Percentiles rank a stretch among this genome's conserved stretches.
These are phyloP conservation scores for Annulohypoxylon nitens DNA, from an alignment of 495 filamentous ascomycete species.

Conservation along the genomic window DNA sequence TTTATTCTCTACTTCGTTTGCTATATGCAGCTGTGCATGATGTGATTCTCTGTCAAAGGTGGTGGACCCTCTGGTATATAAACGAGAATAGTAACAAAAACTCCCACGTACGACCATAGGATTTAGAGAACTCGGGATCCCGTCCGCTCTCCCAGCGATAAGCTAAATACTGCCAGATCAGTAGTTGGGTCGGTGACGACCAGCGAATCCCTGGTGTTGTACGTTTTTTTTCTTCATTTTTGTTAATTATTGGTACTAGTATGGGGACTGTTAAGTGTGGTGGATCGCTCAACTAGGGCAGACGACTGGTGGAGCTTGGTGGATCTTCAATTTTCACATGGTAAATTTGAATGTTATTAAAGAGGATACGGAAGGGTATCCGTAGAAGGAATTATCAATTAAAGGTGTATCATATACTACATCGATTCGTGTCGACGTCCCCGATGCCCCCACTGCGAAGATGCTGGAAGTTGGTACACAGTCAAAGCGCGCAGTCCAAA, in stretches of 20 bases:
- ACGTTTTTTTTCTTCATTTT: slow-evolving; percentile 42
- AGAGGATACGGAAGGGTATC: background rate
- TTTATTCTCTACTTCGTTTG: background rate
- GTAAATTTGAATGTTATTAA: no score
- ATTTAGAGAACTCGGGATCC: slow-evolving; percentile 62
- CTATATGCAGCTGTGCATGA: no score
- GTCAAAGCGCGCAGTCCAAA: background rate
- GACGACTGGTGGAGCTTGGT: no score
- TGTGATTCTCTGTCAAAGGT: no score
- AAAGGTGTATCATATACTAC: background rate
- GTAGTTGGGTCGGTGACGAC: slow-evolving; percentile 66
- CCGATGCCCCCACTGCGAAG: background rate
- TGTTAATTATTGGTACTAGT: no score
- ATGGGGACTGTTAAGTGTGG: no score
- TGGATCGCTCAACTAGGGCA: no score
- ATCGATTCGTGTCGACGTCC: background rate
- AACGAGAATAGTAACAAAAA: no score
- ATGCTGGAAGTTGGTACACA: background rate
- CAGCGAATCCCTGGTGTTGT: slow-evolving; percentile 63
- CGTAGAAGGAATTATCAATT: background rate
- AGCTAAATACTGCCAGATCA: slow-evolving; percentile 56
- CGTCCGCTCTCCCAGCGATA: slow-evolving; percentile 65
- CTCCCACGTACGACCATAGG: slow-evolving; percentile 60
- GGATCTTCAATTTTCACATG: no score
- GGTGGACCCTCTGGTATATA: no score